phyloP scores from a whole-genome alignment of 352 stramenopile species.

The Stephanocyclus meneghinianus region DNA sequence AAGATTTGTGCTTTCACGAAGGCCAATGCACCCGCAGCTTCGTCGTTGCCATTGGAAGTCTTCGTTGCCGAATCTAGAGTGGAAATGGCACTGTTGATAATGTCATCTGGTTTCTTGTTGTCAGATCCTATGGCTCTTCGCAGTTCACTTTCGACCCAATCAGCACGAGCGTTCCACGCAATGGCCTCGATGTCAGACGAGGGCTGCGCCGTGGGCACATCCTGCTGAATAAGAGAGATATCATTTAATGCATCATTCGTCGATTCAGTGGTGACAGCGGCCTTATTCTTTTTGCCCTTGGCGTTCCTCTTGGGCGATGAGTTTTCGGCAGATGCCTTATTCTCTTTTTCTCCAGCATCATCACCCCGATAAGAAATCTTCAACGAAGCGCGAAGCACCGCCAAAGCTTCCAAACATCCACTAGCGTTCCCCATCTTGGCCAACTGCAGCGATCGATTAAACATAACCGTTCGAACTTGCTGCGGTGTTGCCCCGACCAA shows the following conservation, averaged over 20 bases:
- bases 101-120: conserved; percentile 15
- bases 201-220: conserved; percentile 40
- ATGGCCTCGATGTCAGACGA: conserved; percentile 31
- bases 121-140: conserved; percentile 19
- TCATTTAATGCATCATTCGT: conserved; percentile 6
- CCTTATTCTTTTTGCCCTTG: conserved; percentile 51
- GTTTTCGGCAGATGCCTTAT: neutral
- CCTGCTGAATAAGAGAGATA: conserved; percentile 1
- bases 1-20: conserved; percentile 49
- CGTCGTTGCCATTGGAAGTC: neutral
- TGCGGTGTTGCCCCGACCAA: conserved; percentile 50
- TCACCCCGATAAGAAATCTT: conserved; percentile 25
- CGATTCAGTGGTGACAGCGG: neutral
- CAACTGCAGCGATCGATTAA: conserved; percentile 49
- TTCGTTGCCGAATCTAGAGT: conserved; percentile 29
- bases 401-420: conserved; percentile 37
- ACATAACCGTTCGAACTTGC: conserved; percentile 48
- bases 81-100: conserved; percentile 30
- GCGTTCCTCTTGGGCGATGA: conserved; percentile 15
- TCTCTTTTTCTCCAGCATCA: neutral
- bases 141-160: conserved; percentile 49
- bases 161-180: conserved; percentile 40
- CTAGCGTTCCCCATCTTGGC: conserved; percentile 45
- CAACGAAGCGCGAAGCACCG: conserved; percentile 42
- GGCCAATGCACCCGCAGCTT: conserved; percentile 18